Percentiles rank a stretch among this genome's conserved stretches.
These are phyloP conservation scores for Blastocystis sp. DNA, from an alignment of 352 stramenopile species.

Conservation along the genomic window DNA sequence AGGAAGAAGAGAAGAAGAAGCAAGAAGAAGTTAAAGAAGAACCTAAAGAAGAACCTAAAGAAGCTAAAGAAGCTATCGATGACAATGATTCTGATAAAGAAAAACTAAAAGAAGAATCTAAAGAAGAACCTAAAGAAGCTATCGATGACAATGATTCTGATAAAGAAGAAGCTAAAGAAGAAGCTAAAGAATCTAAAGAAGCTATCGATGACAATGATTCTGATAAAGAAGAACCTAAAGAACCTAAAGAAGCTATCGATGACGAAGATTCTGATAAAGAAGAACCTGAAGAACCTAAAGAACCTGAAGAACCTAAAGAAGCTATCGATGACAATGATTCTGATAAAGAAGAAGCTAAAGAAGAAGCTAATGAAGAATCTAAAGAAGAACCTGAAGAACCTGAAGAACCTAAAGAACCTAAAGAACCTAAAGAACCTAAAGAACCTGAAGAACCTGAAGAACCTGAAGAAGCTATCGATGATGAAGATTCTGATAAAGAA, in stretches of 20 bases:
- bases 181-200: neutral
- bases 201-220: neutral
- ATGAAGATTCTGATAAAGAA: neutral
- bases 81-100: neutral
- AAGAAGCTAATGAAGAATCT: neutral
- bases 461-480: neutral
- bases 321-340: too few species aligned
- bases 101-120: neutral
- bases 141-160: neutral
- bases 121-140: constrained; percentile 3
- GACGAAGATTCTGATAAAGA: neutral
- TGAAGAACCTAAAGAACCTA: neutral
- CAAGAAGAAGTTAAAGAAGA: neutral
- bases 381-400: neutral
- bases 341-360: neutral
- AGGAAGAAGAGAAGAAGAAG: neutral
- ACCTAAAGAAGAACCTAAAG: neutral
- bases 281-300: neutral
- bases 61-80: neutral
- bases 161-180: neutral
- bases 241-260: neutral
- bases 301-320: neutral
- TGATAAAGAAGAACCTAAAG: neutral
- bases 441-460: neutral
- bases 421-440: neutral